Evolutionary conservation across 2,329 filamentous ascomycete species (phyloP), one percentile per base, ranked within the genome.

Genomic region (Calonectria honghensis): DNA sequence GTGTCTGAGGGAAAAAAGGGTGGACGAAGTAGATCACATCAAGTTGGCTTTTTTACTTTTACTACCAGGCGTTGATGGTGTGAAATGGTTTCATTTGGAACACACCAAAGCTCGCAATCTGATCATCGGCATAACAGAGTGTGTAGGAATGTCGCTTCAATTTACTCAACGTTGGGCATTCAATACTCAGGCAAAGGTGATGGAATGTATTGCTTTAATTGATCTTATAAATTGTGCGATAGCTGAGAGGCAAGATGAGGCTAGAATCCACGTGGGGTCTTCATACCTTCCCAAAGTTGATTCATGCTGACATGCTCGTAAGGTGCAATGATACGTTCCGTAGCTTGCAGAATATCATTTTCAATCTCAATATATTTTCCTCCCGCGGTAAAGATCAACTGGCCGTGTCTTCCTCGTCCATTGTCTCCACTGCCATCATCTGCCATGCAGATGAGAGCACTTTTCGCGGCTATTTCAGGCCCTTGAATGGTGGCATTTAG

Each of bases 331-430:
- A 63, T 41, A 9, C 24, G 5, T 9, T 14, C 24, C 18, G 57
- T 63, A 29, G 24, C 39, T 6, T 63, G 24, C 6, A 31, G 9
- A 29, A 63, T 39, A 31, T 13, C 37, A 1, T 31, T 41, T 31
- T 63, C 57, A 41, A 63, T 63, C 14, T 63, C 37, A 10, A 37
- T 37, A 20, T 63, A 63, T 31, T n/a, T 63, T 29, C 57, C 57
- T 3, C 57, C 57, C 7, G 57, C 57, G 9, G 57, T 27, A 9
- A 63, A 63, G 35, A 63, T 63, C 37, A 63, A 63, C 37, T 63
- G 57, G 37, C 57, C 57, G 27, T 63, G 57, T 20, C 57, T 41
- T 27, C 14, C 14, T 2, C 37, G 57, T 3, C 57, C 24, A 10
- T 41, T 63, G 11, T 41, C 57, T 18, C 14, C 3, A 10, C 37